Percentiles rank a stretch among this genome's conserved stretches.
Evolutionary conservation across 2,329 filamentous ascomycete species (phyloP).

Genomic region (Neofusicoccum parvum): DNA sequence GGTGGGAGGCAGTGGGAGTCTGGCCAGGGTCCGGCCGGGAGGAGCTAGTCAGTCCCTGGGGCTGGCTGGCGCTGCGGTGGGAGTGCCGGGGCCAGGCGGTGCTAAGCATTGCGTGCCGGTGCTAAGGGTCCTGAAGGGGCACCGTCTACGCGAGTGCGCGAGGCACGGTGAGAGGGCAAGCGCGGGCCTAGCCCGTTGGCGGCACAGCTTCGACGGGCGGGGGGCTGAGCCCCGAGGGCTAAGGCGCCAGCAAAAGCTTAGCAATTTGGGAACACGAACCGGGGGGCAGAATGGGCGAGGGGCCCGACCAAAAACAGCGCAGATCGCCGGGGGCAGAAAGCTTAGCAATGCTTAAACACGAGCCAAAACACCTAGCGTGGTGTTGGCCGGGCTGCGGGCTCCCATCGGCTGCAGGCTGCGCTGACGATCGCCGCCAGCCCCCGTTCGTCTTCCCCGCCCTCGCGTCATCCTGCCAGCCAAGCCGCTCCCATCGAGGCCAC

Average conservation of each 20-base stretch:
- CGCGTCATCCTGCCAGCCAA: not conserved
- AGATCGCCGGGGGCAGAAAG: not conserved
- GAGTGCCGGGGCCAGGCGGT: not conserved
- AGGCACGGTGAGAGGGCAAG: no score
- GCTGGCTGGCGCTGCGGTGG: not conserved
- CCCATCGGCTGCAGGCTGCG: not conserved
- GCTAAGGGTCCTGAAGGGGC: not conserved
- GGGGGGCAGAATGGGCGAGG: no score
- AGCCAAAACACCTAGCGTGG: not conserved
- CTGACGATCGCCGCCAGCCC: not conserved
- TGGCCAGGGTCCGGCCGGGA: not conserved
- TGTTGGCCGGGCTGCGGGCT: no score
- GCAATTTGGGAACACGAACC: not conserved
- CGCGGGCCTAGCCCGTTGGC: not conserved
- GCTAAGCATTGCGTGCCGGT: not conserved
- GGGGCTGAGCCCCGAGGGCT: not conserved
- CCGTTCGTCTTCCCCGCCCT: not conserved
- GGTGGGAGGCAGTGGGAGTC: not conserved
- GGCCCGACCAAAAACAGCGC: not conserved
- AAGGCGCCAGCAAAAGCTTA: not conserved
- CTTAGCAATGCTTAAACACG: conserved; percentile 10
- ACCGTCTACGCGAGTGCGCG: not conserved
- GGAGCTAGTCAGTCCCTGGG: no score
- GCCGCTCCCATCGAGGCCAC: not conserved
- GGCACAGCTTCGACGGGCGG: not conserved